Evolutionary conservation across 805 yeast species (phyloP).

Genomic region (Kazachstania viticola): DNA sequence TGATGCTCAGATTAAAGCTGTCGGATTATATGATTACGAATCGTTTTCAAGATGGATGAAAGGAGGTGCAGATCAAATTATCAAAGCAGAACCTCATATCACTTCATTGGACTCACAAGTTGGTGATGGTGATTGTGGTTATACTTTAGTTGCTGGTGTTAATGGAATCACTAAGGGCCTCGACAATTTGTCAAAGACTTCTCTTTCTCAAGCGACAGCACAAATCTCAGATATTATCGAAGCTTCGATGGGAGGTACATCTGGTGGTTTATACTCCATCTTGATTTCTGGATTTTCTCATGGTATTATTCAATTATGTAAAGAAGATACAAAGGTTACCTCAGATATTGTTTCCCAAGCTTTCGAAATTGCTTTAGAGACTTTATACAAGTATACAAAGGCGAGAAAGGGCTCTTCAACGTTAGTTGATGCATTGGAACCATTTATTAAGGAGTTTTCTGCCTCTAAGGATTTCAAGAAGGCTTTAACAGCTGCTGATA

Average conservation of each 20-base stretch:
- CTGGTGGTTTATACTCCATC: constrained; percentile 87
- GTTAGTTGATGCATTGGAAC: constrained; percentile 77
- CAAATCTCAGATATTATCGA: constrained; percentile 76
- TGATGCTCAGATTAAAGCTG: constrained; percentile 24
- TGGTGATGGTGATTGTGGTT: constrained; percentile 97
- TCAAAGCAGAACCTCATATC: constrained; percentile 68
- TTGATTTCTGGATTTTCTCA: constrained; percentile 66
- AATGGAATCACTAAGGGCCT: constrained; percentile 52
- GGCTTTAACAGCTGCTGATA: constrained; percentile 59
- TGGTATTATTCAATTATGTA: constrained; percentile 28
- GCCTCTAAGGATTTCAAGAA: constrained; percentile 38
- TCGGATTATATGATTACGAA: constrained; percentile 28
- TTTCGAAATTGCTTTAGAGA: constrained; percentile 47
- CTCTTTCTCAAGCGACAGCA: constrained; percentile 46
- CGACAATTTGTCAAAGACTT: constrained; percentile 29
- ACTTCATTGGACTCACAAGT: constrained; percentile 80
- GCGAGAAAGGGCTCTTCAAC: constrained; percentile 88
- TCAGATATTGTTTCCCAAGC: constrained; percentile 35
- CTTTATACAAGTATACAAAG: constrained; percentile 73
- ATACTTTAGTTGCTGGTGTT: constrained; percentile 76
- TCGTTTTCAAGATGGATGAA: constrained; percentile 29
- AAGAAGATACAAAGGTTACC: constrained; percentile 22
- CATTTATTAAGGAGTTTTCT: constrained; percentile 59
- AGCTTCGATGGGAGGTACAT: constrained; percentile 93
- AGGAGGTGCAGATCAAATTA: constrained; percentile 39